A percentile compares a stretch with the other conserved stretches of the same genome.
Evolutionary conservation across 2,329 filamentous ascomycete genomes (phyloP).

Genomic region (Lanzia echinophila): DNA sequence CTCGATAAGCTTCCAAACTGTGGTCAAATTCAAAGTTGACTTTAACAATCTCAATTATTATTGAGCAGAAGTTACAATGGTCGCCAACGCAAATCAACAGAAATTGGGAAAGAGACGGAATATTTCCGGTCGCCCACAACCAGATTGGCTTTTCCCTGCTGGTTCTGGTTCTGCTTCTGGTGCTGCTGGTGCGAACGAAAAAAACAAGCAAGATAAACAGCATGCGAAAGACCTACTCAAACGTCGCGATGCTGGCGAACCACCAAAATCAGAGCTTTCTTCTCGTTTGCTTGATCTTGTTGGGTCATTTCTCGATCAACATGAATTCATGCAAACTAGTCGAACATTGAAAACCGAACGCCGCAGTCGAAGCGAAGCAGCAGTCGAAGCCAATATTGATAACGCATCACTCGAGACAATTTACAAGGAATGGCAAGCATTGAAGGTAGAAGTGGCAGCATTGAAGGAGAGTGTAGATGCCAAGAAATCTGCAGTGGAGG

Average conservation of each 20-base stretch:
- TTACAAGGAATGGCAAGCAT: conserved; percentile 35
- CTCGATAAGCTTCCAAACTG: background rate
- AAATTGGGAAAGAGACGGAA: conserved; percentile 29
- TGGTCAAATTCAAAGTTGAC: conserved; percentile 1
- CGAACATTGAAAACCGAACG: conserved; percentile 58
- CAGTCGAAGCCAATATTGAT: conserved; percentile 39
- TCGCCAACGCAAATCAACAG: conserved; percentile 28
- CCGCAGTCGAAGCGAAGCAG: conserved; percentile 32
- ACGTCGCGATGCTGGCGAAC: conserved; percentile 19
- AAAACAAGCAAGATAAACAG: conserved; percentile 27
- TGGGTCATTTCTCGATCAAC: conserved; percentile 57
- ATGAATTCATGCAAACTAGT: conserved; percentile 57
- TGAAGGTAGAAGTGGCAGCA: conserved; percentile 16
- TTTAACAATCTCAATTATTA: background rate
- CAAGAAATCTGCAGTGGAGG: conserved; percentile 19
- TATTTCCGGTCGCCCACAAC: conserved; percentile 18
- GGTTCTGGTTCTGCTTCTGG: too few relatives aligned
- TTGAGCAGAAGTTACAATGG: conserved; percentile 14
- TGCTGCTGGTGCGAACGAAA: conserved; percentile 15
- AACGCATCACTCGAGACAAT: conserved; percentile 31
- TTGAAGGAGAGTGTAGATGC: conserved; percentile 18
- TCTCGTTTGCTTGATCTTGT: conserved; percentile 60
- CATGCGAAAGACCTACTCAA: conserved; percentile 26
- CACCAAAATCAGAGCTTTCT: conserved; percentile 38
- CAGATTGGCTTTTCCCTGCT: conserved; percentile 30